Evolutionary conservation across 371 early-diverging fungal genomes (phyloP).

Genomic region (Saksenaea vasiformis): DNA sequence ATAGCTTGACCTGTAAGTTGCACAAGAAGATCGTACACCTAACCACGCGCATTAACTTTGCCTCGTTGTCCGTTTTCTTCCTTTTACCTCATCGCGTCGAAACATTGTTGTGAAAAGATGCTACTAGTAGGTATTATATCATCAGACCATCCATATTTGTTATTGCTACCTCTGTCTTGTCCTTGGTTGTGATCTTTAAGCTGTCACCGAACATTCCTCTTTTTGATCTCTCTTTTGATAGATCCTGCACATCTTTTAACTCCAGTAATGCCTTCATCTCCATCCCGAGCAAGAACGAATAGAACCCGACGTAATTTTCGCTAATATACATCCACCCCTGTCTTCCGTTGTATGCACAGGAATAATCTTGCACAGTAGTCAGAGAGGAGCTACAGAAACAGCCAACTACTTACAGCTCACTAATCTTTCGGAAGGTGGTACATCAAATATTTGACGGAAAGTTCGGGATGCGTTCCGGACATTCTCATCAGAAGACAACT

Average conservation of each 20-base stretch:
- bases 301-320: constrained; percentile 90
- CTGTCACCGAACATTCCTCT: constrained; percentile 87
- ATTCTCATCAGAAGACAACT: constrained; percentile 79
- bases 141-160: background rate
- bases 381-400: background rate
- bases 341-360: constrained; percentile 83
- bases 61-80: background rate
- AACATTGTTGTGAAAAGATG: constrained; percentile 92
- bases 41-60: background rate
- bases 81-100: constrained; percentile 78
- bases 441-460: constrained; percentile 87
- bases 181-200: constrained; percentile 77
- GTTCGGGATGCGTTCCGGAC: constrained; percentile 88
- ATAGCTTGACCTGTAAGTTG: constrained; percentile 86
- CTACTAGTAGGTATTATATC: constrained; percentile 32
- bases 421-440: constrained; percentile 82
- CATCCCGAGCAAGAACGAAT: constrained; percentile 89
- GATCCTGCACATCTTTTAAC: constrained; percentile 86
- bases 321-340: constrained; percentile 98
- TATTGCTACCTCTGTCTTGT: constrained; percentile 71
- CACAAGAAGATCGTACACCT: constrained; percentile 88
- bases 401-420: constrained; percentile 74
- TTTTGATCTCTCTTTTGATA: constrained; percentile 86
- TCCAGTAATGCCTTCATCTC: constrained; percentile 91
- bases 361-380: constrained; percentile 68